These are phyloP conservation scores for Saccharomycopsis phalli DNA, from an alignment of 1,139 yeast species.

Conservation along the genomic window DNA sequence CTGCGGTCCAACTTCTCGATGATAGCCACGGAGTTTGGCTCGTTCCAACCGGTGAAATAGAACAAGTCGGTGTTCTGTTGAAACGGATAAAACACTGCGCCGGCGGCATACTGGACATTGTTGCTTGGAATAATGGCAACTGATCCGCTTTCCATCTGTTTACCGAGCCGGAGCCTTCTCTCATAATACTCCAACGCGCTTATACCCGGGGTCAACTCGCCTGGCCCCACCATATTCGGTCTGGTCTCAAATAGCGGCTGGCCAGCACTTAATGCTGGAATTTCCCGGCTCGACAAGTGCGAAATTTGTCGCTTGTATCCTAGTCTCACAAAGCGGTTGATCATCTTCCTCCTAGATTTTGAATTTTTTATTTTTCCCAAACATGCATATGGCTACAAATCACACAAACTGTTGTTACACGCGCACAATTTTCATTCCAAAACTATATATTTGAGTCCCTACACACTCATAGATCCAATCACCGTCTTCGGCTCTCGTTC, in stretches of 20 bases:
- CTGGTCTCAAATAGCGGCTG: slow-evolving; percentile 86
- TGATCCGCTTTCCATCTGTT: slow-evolving; percentile 51
- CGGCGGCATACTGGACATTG: slow-evolving; percentile 68
- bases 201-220: slow-evolving; percentile 85
- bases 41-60: slow-evolving; percentile 88
- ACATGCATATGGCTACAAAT: too few species aligned
- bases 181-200: slow-evolving; percentile 72
- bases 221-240: slow-evolving; percentile 62
- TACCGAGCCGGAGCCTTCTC: slow-evolving; percentile 53
- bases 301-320: not conserved
- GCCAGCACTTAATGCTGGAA: slow-evolving; percentile 41
- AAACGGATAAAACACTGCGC: slow-evolving; percentile 83
- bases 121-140: slow-evolving; percentile 71
- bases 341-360: too few species aligned
- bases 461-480: not conserved
- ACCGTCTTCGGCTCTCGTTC: slow-evolving; percentile 20
- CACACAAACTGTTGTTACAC: too few species aligned
- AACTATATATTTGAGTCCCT: not conserved
- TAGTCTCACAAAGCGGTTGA: not conserved
- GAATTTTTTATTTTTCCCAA: not conserved
- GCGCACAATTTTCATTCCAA: too few species aligned
- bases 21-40: slow-evolving; percentile 75
- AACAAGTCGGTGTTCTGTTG: slow-evolving; percentile 86
- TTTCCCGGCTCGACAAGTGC: slow-evolving; percentile 7
- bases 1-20: slow-evolving; percentile 44